These are phyloP conservation scores for Cucumis sativus DNA, from an alignment of 306 rosid genomes.

Conservation along the genomic window DNA sequence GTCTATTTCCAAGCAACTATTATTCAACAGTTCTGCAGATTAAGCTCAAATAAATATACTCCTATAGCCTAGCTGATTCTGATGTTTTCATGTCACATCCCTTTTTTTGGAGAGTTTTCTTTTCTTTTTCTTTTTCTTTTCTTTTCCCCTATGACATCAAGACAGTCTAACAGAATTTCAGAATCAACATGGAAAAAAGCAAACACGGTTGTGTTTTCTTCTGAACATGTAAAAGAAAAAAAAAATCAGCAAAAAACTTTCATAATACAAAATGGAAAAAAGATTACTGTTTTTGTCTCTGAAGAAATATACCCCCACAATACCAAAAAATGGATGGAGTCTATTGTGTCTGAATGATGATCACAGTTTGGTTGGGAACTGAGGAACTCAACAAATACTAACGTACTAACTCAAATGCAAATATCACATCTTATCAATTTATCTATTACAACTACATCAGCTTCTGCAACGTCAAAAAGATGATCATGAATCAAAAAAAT, in stretches of 20 bases:
- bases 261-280: neutral
- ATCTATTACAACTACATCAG: neutral
- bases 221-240: constrained; percentile 1
- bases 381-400: neutral
- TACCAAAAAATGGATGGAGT: neutral
- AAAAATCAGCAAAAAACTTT: neutral
- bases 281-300: neutral
- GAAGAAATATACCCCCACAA: neutral
- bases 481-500: neutral
- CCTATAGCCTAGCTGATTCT: neutral
- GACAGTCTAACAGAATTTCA: neutral
- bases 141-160: neutral
- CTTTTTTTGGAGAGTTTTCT: neutral
- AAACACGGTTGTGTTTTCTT: neutral
- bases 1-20: constrained; percentile 3
- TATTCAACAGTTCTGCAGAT: neutral
- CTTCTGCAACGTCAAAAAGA: neutral
- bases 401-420: neutral
- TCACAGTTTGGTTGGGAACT: neutral
- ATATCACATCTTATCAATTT: neutral
- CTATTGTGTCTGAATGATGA: neutral
- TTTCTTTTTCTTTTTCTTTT: too few species aligned
- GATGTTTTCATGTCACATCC: constrained; percentile 6
- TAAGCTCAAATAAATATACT: neutral
- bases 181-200: neutral